phyloP scores from a whole-genome alignment of 495 filamentous ascomycete species.

The Trichoderma gamsii region DNA sequence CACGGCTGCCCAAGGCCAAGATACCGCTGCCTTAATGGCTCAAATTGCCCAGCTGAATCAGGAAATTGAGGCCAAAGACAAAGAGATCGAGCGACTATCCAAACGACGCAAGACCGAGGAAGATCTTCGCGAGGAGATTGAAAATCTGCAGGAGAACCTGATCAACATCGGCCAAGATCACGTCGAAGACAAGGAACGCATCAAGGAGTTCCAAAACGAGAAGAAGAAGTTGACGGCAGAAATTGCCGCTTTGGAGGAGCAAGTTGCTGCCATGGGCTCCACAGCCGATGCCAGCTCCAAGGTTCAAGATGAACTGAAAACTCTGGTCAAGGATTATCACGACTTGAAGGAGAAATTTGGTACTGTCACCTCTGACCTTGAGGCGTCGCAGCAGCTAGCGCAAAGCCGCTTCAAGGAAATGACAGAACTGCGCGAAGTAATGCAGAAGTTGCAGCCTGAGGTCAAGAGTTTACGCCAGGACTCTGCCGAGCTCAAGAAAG shows the following conservation, averaged over 20 bases:
- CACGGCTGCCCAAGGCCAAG: slow-evolving; percentile 24
- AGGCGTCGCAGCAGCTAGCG: slow-evolving; percentile 78
- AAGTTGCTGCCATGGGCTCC: slow-evolving; percentile 38
- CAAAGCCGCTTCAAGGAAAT: slow-evolving; percentile 82
- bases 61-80: slow-evolving; percentile 66
- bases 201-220: slow-evolving; percentile 50
- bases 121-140: slow-evolving; percentile 79
- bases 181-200: slow-evolving; percentile 72
- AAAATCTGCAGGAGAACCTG: slow-evolving; percentile 71
- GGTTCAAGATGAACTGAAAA: slow-evolving; percentile 51
- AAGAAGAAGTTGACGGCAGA: slow-evolving; percentile 50
- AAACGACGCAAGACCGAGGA: slow-evolving; percentile 68
- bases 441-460: slow-evolving; percentile 84
- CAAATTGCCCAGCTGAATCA: slow-evolving; percentile 45
- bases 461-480: slow-evolving; percentile 69
- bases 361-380: slow-evolving; percentile 74
- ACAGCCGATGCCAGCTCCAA: slow-evolving; percentile 37
- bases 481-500: slow-evolving; percentile 59
- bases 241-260: slow-evolving; percentile 58
- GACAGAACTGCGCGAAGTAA: slow-evolving; percentile 65
- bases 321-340: slow-evolving; percentile 65
- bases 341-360: slow-evolving; percentile 62
- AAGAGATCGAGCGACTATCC: slow-evolving; percentile 58
- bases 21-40: slow-evolving; percentile 31
- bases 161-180: slow-evolving; percentile 70